Conservation (phyloP, 2,329 filamentous ascomycete species). For the Mycosphaerella sp. region DNA sequence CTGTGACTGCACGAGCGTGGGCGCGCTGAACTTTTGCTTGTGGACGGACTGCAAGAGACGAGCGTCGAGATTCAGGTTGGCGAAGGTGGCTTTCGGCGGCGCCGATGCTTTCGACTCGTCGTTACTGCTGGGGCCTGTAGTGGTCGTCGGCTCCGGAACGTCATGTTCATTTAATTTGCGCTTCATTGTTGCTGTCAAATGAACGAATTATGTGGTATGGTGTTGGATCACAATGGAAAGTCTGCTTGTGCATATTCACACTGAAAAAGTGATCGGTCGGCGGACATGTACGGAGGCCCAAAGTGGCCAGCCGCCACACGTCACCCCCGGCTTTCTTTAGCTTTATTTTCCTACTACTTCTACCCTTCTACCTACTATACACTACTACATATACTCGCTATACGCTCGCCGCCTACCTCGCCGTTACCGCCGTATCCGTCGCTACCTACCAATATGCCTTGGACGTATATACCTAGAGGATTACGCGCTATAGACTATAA, state of each 20-base stretch:
- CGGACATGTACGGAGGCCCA: too few species aligned
- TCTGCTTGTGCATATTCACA: background rate
- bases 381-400: too few species aligned
- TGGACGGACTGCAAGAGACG: slow-evolving; percentile 80
- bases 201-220: background rate
- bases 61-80: slow-evolving; percentile 71
- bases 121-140: background rate
- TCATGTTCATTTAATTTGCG: slow-evolving; percentile 47
- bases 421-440: too few species aligned
- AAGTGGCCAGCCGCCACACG: too few species aligned
- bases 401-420: too few species aligned
- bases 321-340: too few species aligned
- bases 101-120: slow-evolving; percentile 5
- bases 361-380: too few species aligned
- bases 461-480: too few species aligned
- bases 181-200: slow-evolving; percentile 34
- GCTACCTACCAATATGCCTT: too few species aligned
- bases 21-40: slow-evolving; percentile 74
- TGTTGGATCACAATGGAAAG: background rate
- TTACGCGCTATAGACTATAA: too few species aligned
- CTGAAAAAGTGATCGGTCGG: background rate
- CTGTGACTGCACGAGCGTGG: slow-evolving; percentile 81
- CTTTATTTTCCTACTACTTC: too few species aligned
- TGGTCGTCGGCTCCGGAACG: slow-evolving; percentile 35
- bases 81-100: slow-evolving; percentile 51